Conservation (phyloP, 371 early-diverging fungal species). For the Chytridium lagenaria region DNA sequence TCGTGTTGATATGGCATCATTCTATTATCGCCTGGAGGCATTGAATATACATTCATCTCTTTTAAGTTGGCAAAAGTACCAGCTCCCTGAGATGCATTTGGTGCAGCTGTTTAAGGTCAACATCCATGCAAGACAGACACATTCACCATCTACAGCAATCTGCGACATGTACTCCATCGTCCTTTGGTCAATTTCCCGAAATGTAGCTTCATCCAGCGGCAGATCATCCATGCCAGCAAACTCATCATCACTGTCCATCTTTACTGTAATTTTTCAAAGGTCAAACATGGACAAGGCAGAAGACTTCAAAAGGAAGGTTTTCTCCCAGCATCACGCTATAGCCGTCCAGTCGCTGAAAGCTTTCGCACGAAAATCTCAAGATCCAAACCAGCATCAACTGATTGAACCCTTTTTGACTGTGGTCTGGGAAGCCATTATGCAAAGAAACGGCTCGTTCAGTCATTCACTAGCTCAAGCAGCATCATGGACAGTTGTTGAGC, state of each 20-base stretch:
- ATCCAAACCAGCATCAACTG: too few species aligned
- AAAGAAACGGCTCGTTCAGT: not conserved
- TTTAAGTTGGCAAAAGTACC: too few species aligned
- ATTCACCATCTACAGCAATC: not conserved
- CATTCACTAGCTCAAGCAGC: not conserved
- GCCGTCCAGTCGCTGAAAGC: not conserved
- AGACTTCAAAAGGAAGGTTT: not conserved
- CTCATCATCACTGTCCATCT: constrained; percentile 1
- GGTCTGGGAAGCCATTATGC: not conserved
- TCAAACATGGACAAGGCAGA: not conserved
- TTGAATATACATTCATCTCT: not conserved
- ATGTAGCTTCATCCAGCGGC: not conserved
- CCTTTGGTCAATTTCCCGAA: not conserved
- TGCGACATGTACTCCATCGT: constrained; percentile 4
- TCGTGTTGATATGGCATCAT: not conserved
- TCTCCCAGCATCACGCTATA: not conserved
- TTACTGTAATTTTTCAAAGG: not conserved
- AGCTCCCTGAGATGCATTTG: too few species aligned
- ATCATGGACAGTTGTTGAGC: not conserved
- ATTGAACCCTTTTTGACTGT: not conserved
- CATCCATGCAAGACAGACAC: too few species aligned
- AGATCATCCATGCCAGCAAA: not conserved
- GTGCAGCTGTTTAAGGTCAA: too few species aligned
- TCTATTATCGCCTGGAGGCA: not conserved
- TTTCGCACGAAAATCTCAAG: not conserved